Conservation (phyloP, 208 protist genomes). For the Tritrichomonas foetus region DNA sequence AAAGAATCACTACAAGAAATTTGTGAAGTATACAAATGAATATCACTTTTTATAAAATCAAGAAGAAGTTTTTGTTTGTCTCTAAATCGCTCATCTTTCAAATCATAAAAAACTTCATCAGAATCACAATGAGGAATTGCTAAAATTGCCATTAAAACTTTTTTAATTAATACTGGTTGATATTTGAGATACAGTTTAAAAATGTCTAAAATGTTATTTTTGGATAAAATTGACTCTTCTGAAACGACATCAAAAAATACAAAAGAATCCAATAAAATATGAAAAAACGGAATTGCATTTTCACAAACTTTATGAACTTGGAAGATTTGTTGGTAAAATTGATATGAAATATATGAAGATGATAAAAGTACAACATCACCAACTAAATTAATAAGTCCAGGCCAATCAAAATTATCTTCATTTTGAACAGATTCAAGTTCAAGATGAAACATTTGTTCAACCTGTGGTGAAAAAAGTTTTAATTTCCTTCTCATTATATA, state of each 20-base stretch:
- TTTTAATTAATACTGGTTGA: not conserved
- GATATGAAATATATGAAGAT: not conserved
- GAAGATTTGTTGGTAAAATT: not conserved
- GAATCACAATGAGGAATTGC: not conserved
- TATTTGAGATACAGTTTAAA: not conserved
- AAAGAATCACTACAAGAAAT: not conserved
- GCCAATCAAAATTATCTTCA: not conserved
- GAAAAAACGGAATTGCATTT: not conserved
- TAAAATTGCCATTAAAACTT: not conserved
- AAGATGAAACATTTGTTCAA: not conserved
- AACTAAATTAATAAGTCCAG: not conserved
- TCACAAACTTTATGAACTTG: not conserved
- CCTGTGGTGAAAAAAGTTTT: not conserved
- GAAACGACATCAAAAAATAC: not conserved
- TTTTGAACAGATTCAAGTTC: not conserved
- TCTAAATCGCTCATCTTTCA: not conserved
- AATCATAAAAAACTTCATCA: not conserved
- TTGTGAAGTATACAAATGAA: not conserved
- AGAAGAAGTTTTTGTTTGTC: not conserved
- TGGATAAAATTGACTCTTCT: not conserved
- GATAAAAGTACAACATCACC: not conserved
- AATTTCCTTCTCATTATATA: not conserved
- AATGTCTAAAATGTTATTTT: not conserved
- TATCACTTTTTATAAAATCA: not conserved
- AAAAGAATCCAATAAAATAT: not conserved